These are phyloP conservation scores for Dacryopinax primogenitus DNA, from an alignment of 768 basidiomycete genomes.

Conservation along the genomic window DNA sequence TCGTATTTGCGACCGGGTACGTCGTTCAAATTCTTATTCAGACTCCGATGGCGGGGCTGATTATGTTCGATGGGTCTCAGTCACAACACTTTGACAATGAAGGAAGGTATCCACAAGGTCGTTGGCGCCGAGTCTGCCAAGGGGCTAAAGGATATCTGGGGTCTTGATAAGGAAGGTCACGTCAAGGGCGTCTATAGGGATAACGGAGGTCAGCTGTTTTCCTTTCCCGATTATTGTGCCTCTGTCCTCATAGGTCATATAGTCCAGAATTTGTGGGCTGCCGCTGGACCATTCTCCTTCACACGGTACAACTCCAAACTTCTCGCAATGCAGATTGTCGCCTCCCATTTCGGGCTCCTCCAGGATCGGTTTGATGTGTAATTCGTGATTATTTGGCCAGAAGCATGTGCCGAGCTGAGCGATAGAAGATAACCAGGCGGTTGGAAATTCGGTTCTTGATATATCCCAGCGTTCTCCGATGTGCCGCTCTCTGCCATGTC, in stretches of 20 bases:
- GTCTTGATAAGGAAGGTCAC: background rate
- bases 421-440: background rate
- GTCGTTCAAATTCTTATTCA: background rate
- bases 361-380: background rate
- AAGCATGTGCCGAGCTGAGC: background rate
- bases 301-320: slow-evolving; percentile 1
- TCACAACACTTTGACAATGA: background rate
- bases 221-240: background rate
- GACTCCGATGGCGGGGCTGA: background rate
- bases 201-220: background rate
- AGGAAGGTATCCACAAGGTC: background rate
- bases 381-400: background rate
- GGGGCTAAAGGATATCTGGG: background rate
- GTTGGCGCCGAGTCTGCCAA: background rate
- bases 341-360: background rate
- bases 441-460: background rate
- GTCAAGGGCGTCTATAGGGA: background rate
- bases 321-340: background rate
- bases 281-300: background rate
- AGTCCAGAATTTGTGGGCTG: background rate
- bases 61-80: background rate
- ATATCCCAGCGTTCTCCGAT: background rate
- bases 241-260: background rate
- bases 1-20: slow-evolving; percentile 14
- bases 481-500: background rate